Percentiles rank a stretch among this genome's conserved stretches.
Conservation (phyloP, 2,329 filamentous ascomycete genomes). For the Whalleya microplaca region DNA sequence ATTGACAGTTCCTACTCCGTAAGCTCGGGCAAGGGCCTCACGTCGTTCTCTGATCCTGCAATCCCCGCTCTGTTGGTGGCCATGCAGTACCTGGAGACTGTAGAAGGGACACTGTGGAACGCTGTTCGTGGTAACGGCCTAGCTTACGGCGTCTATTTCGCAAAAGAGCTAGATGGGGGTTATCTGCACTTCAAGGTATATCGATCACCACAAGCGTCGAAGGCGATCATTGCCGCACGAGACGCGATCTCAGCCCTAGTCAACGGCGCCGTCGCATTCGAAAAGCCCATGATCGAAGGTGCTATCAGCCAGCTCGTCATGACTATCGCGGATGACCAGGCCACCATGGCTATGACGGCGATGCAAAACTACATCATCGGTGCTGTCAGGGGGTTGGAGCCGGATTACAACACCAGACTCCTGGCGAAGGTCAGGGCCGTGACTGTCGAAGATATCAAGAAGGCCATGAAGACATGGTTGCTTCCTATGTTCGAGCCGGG, state of each 20-base stretch:
- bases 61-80: constrained; percentile 87
- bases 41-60: constrained; percentile 74
- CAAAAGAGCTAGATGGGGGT: constrained; percentile 76
- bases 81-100: constrained; percentile 86
- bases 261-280: constrained; percentile 71
- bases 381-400: constrained; percentile 75
- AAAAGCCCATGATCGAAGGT: constrained; percentile 82
- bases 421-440: constrained; percentile 78
- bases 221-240: constrained; percentile 79
- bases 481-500: constrained; percentile 79
- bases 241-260: constrained; percentile 76
- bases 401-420: constrained; percentile 77
- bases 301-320: constrained; percentile 90
- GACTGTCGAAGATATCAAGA: constrained; percentile 74
- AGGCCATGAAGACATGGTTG: constrained; percentile 73
- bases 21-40: constrained; percentile 73
- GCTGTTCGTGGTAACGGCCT: constrained; percentile 91
- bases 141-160: constrained; percentile 85
- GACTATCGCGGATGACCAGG: constrained; percentile 83
- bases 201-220: constrained; percentile 85
- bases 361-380: constrained; percentile 81
- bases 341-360: constrained; percentile 81
- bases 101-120: constrained; percentile 93
- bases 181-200: constrained; percentile 85
- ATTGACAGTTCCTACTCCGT: constrained; percentile 91